Evolutionary conservation across 306 rosid species (phyloP).

Genomic region (Malus asiatica): DNA sequence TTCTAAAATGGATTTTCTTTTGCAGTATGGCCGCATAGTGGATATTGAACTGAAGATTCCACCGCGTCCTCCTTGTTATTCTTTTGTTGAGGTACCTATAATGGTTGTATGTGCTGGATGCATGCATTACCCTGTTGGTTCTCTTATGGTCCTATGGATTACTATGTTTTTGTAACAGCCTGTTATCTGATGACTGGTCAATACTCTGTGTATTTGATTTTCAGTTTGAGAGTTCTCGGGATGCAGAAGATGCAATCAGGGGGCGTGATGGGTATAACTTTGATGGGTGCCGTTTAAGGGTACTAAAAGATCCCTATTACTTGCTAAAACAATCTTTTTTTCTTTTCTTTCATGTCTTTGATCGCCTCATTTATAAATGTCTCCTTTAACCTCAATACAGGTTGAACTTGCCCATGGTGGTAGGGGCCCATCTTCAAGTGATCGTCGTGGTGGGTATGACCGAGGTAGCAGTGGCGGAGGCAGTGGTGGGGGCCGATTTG

Average conservation of each 20-base stretch:
- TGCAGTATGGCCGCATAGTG: conserved; percentile 94
- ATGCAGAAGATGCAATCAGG: conserved; percentile 92
- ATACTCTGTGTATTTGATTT: conserved; percentile 10
- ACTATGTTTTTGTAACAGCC: not conserved
- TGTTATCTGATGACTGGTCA: not conserved
- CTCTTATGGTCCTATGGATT: not conserved
- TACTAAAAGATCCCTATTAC: conserved; percentile 16
- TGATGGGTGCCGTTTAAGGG: conserved; percentile 97
- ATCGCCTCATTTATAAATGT: not conserved
- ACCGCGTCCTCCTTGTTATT: conserved; percentile 93
- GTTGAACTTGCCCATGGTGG: conserved; percentile 99
- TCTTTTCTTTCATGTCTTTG: not conserved
- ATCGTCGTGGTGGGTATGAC: conserved; percentile 76
- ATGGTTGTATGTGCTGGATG: not conserved
- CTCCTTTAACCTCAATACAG: conserved; percentile 33
- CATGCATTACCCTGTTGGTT: not conserved
- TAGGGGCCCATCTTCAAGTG: conserved; percentile 90
- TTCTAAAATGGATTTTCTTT: conserved; percentile 10
- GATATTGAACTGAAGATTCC: conserved; percentile 95
- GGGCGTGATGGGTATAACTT: conserved; percentile 98
- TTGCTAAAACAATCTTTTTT: not conserved
- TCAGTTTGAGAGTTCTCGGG: conserved; percentile 92
- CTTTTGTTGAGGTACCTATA: conserved; percentile 84
- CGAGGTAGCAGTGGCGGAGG: conserved; percentile 42
- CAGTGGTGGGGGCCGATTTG: conserved; percentile 64